phyloP scores from a whole-genome alignment of 2,329 filamentous ascomycete genomes.

The Akanthomyces muscarius region DNA sequence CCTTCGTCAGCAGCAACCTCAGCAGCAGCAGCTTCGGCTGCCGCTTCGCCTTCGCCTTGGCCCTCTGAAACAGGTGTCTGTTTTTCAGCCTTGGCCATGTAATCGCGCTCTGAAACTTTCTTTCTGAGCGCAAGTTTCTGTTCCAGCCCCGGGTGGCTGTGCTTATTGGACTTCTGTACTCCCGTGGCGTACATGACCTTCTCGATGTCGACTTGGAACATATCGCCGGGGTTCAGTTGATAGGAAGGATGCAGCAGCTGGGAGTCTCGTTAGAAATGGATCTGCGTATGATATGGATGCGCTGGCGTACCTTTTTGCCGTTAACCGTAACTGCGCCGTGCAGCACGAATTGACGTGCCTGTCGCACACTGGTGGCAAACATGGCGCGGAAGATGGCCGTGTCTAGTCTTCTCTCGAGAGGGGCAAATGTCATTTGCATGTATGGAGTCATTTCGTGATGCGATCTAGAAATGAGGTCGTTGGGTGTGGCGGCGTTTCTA shows the following conservation, averaged over 20 bases:
- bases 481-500: conserved; percentile 30
- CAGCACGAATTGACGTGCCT: conserved; percentile 90
- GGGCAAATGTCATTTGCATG: conserved; percentile 94
- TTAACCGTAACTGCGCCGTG: conserved; percentile 95
- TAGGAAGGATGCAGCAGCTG: conserved; percentile 93
- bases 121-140: conserved; percentile 27
- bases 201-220: conserved; percentile 93
- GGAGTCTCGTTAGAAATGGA: neutral
- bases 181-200: conserved; percentile 87
- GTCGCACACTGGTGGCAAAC: conserved; percentile 88
- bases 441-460: conserved; percentile 65
- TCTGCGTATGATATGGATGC: too few species aligned
- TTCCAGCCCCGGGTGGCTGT: conserved; percentile 24
- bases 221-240: conserved; percentile 91
- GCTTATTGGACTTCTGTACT: conserved; percentile 52
- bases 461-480: conserved; percentile 32
- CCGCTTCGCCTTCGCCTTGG: neutral
- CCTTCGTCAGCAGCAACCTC: conserved; percentile 22
- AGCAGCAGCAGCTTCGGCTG: conserved; percentile 1
- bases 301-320: conserved; percentile 73
- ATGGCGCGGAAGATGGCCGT: conserved; percentile 91
- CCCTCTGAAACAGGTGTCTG: neutral
- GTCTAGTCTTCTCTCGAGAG: conserved; percentile 84
- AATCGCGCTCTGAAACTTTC: conserved; percentile 25
- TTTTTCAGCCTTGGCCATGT: conserved; percentile 18